Base-by-base conservation (phyloP, 2,329 filamentous ascomycete genomes). In the Xylogone sp. region DNA sequence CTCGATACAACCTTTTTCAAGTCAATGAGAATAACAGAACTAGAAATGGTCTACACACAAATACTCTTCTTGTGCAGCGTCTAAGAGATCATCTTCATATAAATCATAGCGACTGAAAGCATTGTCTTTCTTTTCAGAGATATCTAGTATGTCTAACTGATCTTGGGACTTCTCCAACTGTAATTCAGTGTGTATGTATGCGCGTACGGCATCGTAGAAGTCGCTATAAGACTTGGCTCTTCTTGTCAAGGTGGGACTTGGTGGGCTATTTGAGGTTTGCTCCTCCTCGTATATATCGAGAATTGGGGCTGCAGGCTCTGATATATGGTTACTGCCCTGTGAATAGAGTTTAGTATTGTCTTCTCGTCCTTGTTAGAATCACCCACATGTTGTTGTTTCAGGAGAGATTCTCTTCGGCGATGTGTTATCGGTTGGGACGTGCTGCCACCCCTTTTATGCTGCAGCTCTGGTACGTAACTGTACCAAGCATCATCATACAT, bases 401-500 rank as follows among this genome's bases (percentile, higher is more conserved):
- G 75, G 48, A 92, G 76, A 42, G 87, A 89, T 65, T 86, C 79
- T 62, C 80, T 83, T 53, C 88, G 82, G 57, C 79, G 80, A 64
- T 88, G 87, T 47, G 77, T 78, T 43, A 75, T 59, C 45, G 70
- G 63, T 51, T 75, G 71, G 27, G 62, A 63, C 42, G 75, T 71
- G 21, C 73, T 69, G 43, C 72, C 62, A n/a, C 71, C 70, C 54
- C 73, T 73, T 60, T 76, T 79, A 57, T 77, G 71, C 52, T 78
- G 72, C 49, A 80, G 70, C 50, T 86, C 82, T 21, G 87, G 81
- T 57, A 88, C 82, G 65, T 90, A 86, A 66, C 80, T 89, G 72
- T 92, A 90, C 88, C 88, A 93, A 24, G 87, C 84, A 69, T 93
- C 88, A 70, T 93, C 88, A 68, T 89, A 89, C 87, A 90, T 91